A percentile compares a stretch with the other conserved stretches of the same genome.
Evolutionary conservation across 148 eudicot species (phyloP).

Genomic region (Vaccinium myrtillus): DNA sequence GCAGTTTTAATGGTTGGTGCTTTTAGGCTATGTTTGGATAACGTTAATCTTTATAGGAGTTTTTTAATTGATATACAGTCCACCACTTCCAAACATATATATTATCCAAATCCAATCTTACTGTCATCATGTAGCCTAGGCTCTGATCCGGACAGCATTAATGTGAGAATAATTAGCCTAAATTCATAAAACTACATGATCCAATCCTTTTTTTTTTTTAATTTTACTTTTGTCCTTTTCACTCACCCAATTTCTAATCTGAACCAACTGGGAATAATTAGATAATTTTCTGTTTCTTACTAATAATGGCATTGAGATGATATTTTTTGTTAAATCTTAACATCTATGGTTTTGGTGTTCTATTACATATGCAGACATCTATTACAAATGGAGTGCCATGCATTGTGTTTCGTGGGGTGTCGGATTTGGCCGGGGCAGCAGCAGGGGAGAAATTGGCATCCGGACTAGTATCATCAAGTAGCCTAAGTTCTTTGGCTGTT

Average conservation of each 20-base stretch:
- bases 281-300: too few species aligned
- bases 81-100: background rate
- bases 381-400: conserved; percentile 54
- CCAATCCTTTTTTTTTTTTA: too few species aligned
- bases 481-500: conserved; percentile 41
- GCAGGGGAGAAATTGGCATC: conserved; percentile 12
- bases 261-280: too few species aligned
- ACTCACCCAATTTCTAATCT: too few species aligned
- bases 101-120: too few species aligned
- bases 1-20: conserved; percentile 38
- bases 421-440: conserved; percentile 49
- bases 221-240: too few species aligned
- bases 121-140: background rate
- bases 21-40: background rate
- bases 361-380: conserved; percentile 26
- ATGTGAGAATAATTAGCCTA: too few species aligned
- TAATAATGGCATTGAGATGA: too few species aligned
- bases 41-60: background rate
- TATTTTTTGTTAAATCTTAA: too few species aligned
- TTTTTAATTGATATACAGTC: background rate
- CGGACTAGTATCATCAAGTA: conserved; percentile 13
- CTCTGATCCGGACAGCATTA: too few species aligned
- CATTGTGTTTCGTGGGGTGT: conserved; percentile 53
- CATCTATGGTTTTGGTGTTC: background rate
- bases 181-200: too few species aligned